phyloP scores from a whole-genome alignment of 139 green algal genomes.

The Zygnema cylindricum region DNA sequence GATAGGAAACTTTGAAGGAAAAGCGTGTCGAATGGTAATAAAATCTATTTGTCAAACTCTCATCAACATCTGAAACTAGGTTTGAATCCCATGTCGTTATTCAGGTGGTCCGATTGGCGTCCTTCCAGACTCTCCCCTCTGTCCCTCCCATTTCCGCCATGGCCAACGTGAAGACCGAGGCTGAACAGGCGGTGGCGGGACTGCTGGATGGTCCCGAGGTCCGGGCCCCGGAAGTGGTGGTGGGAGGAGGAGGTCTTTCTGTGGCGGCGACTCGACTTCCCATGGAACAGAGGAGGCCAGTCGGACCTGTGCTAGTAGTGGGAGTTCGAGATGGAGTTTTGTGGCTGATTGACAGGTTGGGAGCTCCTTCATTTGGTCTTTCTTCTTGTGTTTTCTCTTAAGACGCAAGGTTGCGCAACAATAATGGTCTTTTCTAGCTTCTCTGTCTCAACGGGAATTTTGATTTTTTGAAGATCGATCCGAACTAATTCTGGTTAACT shows the following conservation, averaged over 20 bases:
- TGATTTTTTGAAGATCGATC: too few relatives aligned
- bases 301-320: slow-evolving; percentile 52
- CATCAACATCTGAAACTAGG: too few relatives aligned
- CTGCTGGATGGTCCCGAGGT: slow-evolving; percentile 29
- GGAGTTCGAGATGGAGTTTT: slow-evolving; percentile 54
- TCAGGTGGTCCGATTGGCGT: slow-evolving; percentile 58
- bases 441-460: too few relatives aligned
- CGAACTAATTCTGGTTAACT: too few relatives aligned
- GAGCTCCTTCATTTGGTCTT: too few relatives aligned
- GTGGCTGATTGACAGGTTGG: slow-evolving; percentile 60
- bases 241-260: slow-evolving; percentile 46
- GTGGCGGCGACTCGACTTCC: slow-evolving; percentile 44
- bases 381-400: too few relatives aligned
- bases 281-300: slow-evolving; percentile 46
- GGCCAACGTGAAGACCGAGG: slow-evolving; percentile 25
- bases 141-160: slow-evolving; percentile 43
- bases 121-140: slow-evolving; percentile 27
- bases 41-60: too few relatives aligned
- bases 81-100: too few relatives aligned
- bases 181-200: background rate
- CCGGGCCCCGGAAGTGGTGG: slow-evolving; percentile 31
- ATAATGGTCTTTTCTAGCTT: too few relatives aligned
- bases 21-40: too few relatives aligned
- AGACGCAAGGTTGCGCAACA: too few relatives aligned
- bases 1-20: too few relatives aligned